Evolutionary conservation across 305 asterid species (phyloP).

Genomic region (Stenogyne calaminthoides): DNA sequence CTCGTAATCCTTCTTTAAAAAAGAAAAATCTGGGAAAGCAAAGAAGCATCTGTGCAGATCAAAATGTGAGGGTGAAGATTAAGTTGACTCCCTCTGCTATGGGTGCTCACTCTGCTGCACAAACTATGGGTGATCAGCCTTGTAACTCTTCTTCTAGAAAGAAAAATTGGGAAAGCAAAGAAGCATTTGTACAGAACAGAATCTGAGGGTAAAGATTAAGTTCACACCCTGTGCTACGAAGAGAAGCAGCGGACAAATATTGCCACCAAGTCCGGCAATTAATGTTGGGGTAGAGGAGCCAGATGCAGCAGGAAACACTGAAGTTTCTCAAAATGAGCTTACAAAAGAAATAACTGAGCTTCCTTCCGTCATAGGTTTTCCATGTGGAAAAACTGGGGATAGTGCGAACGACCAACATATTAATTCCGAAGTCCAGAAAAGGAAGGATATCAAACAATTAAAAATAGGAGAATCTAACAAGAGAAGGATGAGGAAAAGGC

Average conservation of each 20-base stretch:
- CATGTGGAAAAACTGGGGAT: constrained; percentile 45
- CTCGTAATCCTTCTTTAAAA: constrained; percentile 38
- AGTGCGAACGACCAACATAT: constrained; percentile 29
- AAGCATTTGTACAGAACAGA: constrained; percentile 26
- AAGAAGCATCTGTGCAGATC: constrained; percentile 28
- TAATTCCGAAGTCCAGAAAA: constrained; percentile 31
- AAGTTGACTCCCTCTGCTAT: neutral
- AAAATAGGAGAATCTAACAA: constrained; percentile 33
- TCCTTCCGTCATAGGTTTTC: constrained; percentile 59
- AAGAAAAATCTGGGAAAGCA: constrained; percentile 56
- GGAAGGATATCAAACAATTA: constrained; percentile 38
- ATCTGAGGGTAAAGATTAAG: constrained; percentile 24
- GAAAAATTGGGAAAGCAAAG: constrained; percentile 53
- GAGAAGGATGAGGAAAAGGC: constrained; percentile 59
- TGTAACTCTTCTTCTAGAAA: constrained; percentile 39
- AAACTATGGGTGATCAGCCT: constrained; percentile 37
- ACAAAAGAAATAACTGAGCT: constrained; percentile 33
- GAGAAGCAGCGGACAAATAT: constrained; percentile 31
- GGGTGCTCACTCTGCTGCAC: constrained; percentile 27
- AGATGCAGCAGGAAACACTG: constrained; percentile 41
- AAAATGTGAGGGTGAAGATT: constrained; percentile 23
- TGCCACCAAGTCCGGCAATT: constrained; percentile 25
- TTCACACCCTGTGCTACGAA: constrained; percentile 30
- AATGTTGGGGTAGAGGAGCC: constrained; percentile 40
- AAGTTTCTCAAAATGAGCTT: constrained; percentile 38